Evolutionary conservation across 106 monocot genomes (phyloP), one percentile per base, ranked within the genome.

Genomic region (Dendrobium huoshanense): DNA sequence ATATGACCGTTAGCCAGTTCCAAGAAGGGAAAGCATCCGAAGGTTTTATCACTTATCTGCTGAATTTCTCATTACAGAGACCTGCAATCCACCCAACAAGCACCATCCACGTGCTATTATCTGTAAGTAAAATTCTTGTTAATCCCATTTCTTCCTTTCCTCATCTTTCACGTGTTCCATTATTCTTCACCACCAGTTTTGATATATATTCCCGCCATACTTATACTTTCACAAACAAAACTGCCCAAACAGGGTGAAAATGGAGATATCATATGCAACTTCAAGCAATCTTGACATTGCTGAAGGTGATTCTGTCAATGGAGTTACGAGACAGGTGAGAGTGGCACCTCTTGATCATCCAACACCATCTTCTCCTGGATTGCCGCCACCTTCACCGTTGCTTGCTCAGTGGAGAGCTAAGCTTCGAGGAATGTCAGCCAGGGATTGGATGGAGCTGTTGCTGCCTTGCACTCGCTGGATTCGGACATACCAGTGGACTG

Each of bases 391-490:
- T 4, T 18, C 79, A 10, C 55, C 82, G 11, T 4, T 83, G 33
- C 18, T 81, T 16, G 67, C 77, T 3, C 47, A 54, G 73, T 82
- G 80, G 79, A 27, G 31, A 47, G 78, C 51, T 9, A 88, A 25
- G 85, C 67, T 83, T n/a, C 80, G 76, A 20, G 41, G 42, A 22
- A 88, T 87, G 87, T 25, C 77, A 16, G 75, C 77, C 4, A 42
- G 31, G 18, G 90, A 88, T 13, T 96, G 96, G 93, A 42, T 80
- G 81, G 90, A 85, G 77, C 54, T 85, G 51, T 15, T 91, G 19
- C 18, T 96, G 19, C 91, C 96, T 2, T 96, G 96, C 75, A 45
- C 87, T 31, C 75, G 91, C 11, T 96, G 96, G 96, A 90, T 93
- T 54, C 70, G 88, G 77, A 84, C 81, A 0, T 96, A 96, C 81